Percentiles rank a stretch among this genome's conserved stretches.
These are phyloP conservation scores for Alisma plantagoaquatica DNA, from an alignment of 106 monocot species.

Conservation along the genomic window DNA sequence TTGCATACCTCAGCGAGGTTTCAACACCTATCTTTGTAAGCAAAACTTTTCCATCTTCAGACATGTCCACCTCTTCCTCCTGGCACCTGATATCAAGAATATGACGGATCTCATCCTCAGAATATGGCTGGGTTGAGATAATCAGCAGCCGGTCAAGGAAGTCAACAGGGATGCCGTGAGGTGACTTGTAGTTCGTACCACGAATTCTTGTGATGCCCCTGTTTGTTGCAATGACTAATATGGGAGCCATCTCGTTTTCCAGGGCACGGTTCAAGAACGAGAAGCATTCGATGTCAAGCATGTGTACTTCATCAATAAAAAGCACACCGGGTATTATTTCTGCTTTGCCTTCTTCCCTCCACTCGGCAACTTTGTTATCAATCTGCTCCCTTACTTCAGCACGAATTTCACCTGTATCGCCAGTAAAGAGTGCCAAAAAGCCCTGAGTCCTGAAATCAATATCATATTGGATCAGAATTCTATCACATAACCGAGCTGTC, in stretches of 20 bases:
- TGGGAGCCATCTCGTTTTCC: constrained; percentile 90
- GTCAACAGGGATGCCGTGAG: constrained; percentile 95
- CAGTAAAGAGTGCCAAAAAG: constrained; percentile 92
- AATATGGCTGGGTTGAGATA: constrained; percentile 73
- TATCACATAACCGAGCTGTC: too few relatives aligned
- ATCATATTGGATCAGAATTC: too few relatives aligned
- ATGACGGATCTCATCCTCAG: constrained; percentile 65
- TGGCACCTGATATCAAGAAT: constrained; percentile 85
- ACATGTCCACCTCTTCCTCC: constrained; percentile 97
- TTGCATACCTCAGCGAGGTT: constrained; percentile 78
- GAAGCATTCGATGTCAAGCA: constrained; percentile 98
- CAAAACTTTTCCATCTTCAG: constrained; percentile 55
- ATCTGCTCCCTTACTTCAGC: constrained; percentile 93
- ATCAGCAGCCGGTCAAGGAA: constrained; percentile 87
- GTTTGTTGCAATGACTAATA: constrained; percentile 85
- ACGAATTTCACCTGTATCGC: constrained; percentile 92
- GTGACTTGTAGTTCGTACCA: constrained; percentile 76
- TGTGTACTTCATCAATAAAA: constrained; percentile 97
- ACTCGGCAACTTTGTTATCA: constrained; percentile 88
- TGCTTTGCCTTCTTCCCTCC: constrained; percentile 94
- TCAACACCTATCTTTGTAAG: constrained; percentile 84
- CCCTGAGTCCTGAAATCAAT: constrained; percentile 70
- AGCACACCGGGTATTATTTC: constrained; percentile 89
- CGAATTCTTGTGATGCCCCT: constrained; percentile 82
- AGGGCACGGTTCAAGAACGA: constrained; percentile 91